Conservation (phyloP, 129 eudicot genomes). For the Arctium lappa region DNA sequence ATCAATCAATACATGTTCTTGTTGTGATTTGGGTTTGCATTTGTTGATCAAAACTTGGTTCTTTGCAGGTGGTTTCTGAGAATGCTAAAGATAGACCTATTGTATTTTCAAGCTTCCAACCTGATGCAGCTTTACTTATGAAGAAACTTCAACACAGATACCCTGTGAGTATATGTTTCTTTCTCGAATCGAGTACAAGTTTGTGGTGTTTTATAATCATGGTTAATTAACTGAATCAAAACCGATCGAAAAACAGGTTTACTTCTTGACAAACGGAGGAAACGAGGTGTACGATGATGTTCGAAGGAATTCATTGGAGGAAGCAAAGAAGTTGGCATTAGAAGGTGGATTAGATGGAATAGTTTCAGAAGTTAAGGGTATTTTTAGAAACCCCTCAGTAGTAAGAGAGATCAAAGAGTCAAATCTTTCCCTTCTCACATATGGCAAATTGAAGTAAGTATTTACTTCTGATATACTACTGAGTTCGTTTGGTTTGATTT, state of each 20-base stretch:
- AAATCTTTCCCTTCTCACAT: constrained; percentile 69
- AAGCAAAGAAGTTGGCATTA: constrained; percentile 59
- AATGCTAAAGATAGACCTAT: constrained; percentile 68
- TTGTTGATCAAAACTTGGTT: not conserved
- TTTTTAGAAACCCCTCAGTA: constrained; percentile 63
- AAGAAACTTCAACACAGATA: constrained; percentile 67
- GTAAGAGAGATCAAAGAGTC: constrained; percentile 71
- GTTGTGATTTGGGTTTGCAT: not conserved
- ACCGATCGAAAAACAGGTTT: constrained; percentile 41
- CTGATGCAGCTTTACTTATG: constrained; percentile 71
- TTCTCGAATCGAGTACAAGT: not conserved
- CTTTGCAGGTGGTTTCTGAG: constrained; percentile 51
- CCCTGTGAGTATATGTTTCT: constrained; percentile 41
- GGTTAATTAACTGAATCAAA: not conserved
- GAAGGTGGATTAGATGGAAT: constrained; percentile 80
- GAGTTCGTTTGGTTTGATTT: not conserved
- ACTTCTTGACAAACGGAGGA: constrained; percentile 85
- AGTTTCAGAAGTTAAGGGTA: constrained; percentile 78
- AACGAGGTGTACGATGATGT: constrained; percentile 56
- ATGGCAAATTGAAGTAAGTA: constrained; percentile 79
- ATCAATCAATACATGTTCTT: not conserved
- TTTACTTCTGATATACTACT: not conserved
- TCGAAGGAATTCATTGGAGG: constrained; percentile 77
- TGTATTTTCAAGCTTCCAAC: constrained; percentile 81
- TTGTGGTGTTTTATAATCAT: not conserved